Evolutionary conservation across 2,329 filamentous ascomycete genomes (phyloP), one percentile per base, ranked within the genome.

Genomic region (Gaeumannomyces tritici): DNA sequence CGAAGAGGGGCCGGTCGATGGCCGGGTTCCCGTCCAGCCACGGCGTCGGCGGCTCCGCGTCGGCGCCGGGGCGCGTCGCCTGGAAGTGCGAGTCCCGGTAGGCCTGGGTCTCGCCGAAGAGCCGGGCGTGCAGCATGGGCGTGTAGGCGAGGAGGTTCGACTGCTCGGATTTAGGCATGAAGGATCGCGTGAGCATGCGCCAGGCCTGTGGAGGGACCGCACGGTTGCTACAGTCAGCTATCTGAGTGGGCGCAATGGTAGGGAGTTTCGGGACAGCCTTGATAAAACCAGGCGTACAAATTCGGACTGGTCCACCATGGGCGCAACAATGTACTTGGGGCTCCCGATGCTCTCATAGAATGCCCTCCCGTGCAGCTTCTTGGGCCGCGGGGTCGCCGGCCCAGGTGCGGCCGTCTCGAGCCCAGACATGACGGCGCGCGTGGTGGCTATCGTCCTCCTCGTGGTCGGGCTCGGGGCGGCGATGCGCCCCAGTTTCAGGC

Each of bases 301-400:
- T 79, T 99, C 95, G 35, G 92, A 97, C 74, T 97, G 91, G 72
- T 99, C 93, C 27, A 99, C 95, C 95, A 99, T 99, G 47, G 95
- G 95, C 42, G 95, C 95, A 62, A 99, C 83, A 33, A 99, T 85
- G 67, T 89, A 88, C 76, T 91, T 96, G 2, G 95, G 95, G 64
- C 89, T 93, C 27, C 95, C 95, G 65, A 99, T 89, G 72, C 90
- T 96, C 77, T 97, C 87, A 72, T 98, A 99, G 73, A 99, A 98
- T 15, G 89, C 90, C 63, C 95, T 82, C 0, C 95, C 95, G 69
- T 89, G 85, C 27, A 96, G 78, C 73, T 93, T 96, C 62, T 71
- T 73, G 29, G 69, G 67, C 47, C 35, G 62, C 18, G 61, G 59
- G 3, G 64, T 9, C 29, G 28, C 35, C n/a, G 21, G 27, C 18